Evolutionary conservation across 164 flowering plant genomes (phyloP), one percentile per base, ranked within the genome.

Genomic region (Magnolia sinica): DNA sequence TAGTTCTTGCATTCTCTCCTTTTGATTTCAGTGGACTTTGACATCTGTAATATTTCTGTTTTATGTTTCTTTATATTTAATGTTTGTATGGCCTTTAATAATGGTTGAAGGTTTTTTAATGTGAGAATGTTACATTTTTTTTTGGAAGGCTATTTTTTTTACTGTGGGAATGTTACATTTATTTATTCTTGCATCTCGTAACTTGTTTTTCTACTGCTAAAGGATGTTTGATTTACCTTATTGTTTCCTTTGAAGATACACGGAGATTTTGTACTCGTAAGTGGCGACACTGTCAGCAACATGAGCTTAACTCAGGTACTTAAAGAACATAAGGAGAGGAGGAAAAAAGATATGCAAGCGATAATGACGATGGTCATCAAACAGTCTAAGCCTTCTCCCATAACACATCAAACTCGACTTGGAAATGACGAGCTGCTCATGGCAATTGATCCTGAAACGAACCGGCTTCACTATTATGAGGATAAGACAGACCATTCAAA

Each of bases 201-300:
- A 2, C 61, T 55, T 55, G 13, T 55, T 55, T 16, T 10, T 55
- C 18, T 55, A 11, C 4, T 55, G 2, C 18, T 55, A 55, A 55
- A 68, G 31, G 71, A 68, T 68, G 16, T 49, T 49, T 73, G 37
- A 73, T 9, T 45, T 64, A 10, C 31, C 51, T 61, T 50, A 11
- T 24, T 65, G 50, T 74, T 74, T 37, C 55, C 20, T 80, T 20
- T 83, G 79, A 75, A 95, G 98, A 92, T 92, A 78, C 92, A 84
- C 50, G 98, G 97, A 79, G 98, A 96, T 81, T 96, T 96, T 80
- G 84, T 96, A 20, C 97, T 96, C 27, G 86, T 96, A 58, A 90
- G 89, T 79, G 98, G 99, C 23, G 99, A 96, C 82, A 96, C 97
- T 7, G 91, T 94, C 29, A 94, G 99, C 88, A 96, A 96, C 84